These are phyloP conservation scores for Thielaviopsis cerberus DNA, from an alignment of 2,329 filamentous ascomycete genomes.

Conservation along the genomic window DNA sequence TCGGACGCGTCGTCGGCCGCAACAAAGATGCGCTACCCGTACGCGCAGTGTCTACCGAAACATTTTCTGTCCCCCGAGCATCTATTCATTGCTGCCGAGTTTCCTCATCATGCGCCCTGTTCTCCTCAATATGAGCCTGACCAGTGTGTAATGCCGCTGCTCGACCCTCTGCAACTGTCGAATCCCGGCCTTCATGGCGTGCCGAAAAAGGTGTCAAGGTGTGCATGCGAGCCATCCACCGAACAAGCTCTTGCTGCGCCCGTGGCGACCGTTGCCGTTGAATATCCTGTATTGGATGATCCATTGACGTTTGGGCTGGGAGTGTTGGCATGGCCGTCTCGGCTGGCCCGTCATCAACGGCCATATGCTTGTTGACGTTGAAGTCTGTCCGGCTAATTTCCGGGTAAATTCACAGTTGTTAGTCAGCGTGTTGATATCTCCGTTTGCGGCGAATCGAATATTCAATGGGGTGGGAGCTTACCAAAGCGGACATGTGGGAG, in stretches of 20 bases:
- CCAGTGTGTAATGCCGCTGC: background rate
- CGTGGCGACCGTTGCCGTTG: background rate
- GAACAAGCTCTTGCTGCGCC: background rate
- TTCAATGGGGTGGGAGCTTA: constrained; percentile 22
- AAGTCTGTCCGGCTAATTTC: constrained; percentile 34
- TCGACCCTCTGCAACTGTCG: too few species aligned
- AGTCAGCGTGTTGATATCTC: background rate
- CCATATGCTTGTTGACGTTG: constrained; percentile 14
- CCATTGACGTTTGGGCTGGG: background rate
- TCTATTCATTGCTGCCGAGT: background rate
- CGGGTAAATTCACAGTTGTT: background rate
- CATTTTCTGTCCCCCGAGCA: background rate
- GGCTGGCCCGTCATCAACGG: constrained; percentile 8
- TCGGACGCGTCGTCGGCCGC: too few species aligned
- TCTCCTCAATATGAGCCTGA: background rate
- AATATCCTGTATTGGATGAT: background rate
- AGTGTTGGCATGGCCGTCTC: background rate
- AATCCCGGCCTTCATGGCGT: background rate
- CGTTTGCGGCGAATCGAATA: background rate
- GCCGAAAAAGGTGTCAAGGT: background rate
- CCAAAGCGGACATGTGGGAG: constrained; percentile 52
- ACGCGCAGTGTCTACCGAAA: background rate
- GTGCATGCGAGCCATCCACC: background rate
- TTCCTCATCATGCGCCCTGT: background rate
- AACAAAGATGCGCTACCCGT: too few species aligned